Base-by-base conservation (phyloP, 441 rosid genomes). In the Populus hybrid region DNA sequence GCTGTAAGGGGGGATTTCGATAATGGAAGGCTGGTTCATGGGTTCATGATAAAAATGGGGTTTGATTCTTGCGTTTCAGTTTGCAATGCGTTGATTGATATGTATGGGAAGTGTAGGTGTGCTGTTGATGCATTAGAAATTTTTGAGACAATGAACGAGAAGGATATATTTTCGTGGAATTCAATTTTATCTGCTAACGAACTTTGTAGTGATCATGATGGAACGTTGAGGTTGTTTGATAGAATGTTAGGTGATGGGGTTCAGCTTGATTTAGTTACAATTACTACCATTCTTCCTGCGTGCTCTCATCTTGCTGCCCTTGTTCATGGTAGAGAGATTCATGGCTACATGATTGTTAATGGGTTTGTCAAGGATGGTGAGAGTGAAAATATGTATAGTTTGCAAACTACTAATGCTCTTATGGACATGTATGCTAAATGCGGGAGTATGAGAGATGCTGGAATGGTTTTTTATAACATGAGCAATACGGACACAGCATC, bases 361-460 rank as follows among this genome's bases (percentile, higher is more conserved):
- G 88, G 87, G 23, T 79, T 89, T 73, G 30, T 69, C 35, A 84
- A 86, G 76, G 77, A 83, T 24, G 72, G 76, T 21, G 77, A 61
- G 21, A 71, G 63, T 24, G 64, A 70, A 70, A 78, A 74, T 61
- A 69, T 75, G 26, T 84, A 71, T 40, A 84, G 79, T 77, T 67
- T 76, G n/a, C 82, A 86, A 36, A 74, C 87, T 67, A 82, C 72
- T 70, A 89, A 90, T 71, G 86, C 91, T 20, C 61, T 89, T 68
- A 77, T 89, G 86, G 90, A 90, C 69, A 89, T 90, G 91, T 90
- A 89, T 76, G 85, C 85, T 9, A 90, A 90, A 87, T 88, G 91
- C 34, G 91, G 92, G 69, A 88, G 87, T 76, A 80, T 87, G 86
- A 84, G 79, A 81, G 88, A 88, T 34, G 94, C 92, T 18, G 82